Conservation (phyloP, 2,329 filamentous ascomycete species). For the Pseudogymnoascus sp. region DNA sequence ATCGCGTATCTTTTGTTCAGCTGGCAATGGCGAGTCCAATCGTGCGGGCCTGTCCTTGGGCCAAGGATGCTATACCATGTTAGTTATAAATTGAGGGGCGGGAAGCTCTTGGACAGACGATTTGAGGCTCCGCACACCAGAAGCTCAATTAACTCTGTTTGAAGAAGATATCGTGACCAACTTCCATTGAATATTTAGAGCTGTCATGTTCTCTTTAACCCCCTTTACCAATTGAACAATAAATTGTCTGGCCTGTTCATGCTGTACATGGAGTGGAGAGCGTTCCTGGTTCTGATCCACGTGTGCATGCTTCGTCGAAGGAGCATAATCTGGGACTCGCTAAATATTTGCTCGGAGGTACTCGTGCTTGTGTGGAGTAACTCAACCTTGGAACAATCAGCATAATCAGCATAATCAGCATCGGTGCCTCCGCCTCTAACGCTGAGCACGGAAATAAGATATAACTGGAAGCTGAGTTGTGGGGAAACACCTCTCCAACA, state of each 20-base stretch:
- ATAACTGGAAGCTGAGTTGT: slow-evolving; percentile 3
- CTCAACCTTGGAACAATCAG: background rate
- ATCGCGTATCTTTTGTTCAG: slow-evolving; percentile 8
- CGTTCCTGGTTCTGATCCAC: background rate
- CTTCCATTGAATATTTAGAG: background rate
- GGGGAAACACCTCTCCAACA: background rate
- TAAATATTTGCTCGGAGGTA: background rate
- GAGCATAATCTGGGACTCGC: slow-evolving; percentile 7
- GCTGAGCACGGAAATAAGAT: background rate
- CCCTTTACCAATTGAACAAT: slow-evolving; percentile 2
- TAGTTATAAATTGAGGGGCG: slow-evolving; percentile 2
- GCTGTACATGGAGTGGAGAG: background rate
- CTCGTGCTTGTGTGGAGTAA: background rate
- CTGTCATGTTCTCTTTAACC: background rate
- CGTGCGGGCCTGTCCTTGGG: background rate
- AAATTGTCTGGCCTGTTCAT: background rate
- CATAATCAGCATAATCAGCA: background rate
- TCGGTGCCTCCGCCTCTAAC: slow-evolving; percentile 7
- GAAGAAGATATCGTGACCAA: background rate
- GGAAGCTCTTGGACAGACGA: background rate
- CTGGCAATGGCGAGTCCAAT: slow-evolving; percentile 1
- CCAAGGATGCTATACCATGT: slow-evolving; percentile 7
- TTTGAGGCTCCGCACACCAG: slow-evolving; percentile 3
- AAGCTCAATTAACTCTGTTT: background rate
- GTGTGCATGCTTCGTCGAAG: background rate